These are phyloP conservation scores for Aristolochia contorta DNA, from an alignment of 164 flowering plant species.

Conservation along the genomic window DNA sequence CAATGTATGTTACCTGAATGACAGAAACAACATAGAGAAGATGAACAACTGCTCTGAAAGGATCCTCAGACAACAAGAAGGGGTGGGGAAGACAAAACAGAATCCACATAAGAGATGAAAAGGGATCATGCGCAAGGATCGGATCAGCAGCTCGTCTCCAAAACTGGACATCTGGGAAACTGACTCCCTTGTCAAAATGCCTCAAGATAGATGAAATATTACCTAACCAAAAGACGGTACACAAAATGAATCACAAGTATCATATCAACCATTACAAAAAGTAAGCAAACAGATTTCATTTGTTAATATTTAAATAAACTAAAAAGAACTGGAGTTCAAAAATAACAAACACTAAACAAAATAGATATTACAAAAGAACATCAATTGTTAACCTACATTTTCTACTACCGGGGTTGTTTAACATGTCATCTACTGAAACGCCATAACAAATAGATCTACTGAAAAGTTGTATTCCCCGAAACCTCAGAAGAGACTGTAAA, in stretches of 20 bases:
- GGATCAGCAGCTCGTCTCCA: constrained; percentile 81
- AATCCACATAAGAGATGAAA: constrained; percentile 92
- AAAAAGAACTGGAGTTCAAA: no score
- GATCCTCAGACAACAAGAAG: constrained; percentile 44
- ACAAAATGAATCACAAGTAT: constrained; percentile 6
- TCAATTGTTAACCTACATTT: constrained; percentile 29
- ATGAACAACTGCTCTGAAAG: constrained; percentile 68
- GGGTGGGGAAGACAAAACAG: constrained; percentile 82
- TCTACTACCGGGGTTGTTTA: constrained; percentile 11
- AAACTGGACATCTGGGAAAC: constrained; percentile 50
- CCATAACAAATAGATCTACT: constrained; percentile 54
- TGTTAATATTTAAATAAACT: no score
- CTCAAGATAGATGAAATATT: constrained; percentile 29
- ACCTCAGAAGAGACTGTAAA: constrained; percentile 53
- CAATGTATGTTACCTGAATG: constrained; percentile 44
- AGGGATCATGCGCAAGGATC: constrained; percentile 72
- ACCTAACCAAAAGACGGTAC: constrained; percentile 25
- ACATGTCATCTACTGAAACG: constrained; percentile 22
- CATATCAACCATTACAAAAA: no score
- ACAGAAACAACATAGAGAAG: constrained; percentile 63
- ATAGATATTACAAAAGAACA: not conserved
- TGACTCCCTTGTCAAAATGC: constrained; percentile 29
- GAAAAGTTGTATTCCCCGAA: constrained; percentile 62
- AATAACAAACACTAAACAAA: not conserved
- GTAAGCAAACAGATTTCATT: no score